These are phyloP conservation scores for Helichrysum umbraculigerum DNA, from an alignment of 129 eudicot genomes.

Conservation along the genomic window DNA sequence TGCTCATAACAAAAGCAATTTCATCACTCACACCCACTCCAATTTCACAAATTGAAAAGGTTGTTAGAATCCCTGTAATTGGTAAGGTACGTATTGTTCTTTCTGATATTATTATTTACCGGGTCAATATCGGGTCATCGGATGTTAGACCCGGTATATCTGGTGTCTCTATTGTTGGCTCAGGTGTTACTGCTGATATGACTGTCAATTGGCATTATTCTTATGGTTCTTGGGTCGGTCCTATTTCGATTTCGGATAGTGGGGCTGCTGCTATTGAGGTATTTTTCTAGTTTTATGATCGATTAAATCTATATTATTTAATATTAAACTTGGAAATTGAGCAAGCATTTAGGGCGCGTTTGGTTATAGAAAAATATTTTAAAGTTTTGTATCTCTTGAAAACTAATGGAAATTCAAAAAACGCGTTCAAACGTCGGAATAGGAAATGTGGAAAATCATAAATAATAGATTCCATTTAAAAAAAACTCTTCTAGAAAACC, in stretches of 20 bases:
- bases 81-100: slow-evolving; percentile 45
- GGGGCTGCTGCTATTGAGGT: slow-evolving; percentile 62
- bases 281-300: background rate
- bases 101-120: slow-evolving; percentile 44
- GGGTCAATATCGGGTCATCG: slow-evolving; percentile 43
- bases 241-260: slow-evolving; percentile 49
- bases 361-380: too few species aligned
- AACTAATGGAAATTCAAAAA: too few species aligned
- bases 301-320: background rate
- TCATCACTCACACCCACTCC: slow-evolving; percentile 47
- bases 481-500: too few species aligned
- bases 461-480: too few species aligned
- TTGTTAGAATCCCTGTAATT: slow-evolving; percentile 45
- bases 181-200: slow-evolving; percentile 45
- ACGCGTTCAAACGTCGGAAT: too few species aligned
- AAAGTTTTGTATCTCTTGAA: too few species aligned
- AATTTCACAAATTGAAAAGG: slow-evolving; percentile 31
- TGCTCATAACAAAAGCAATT: slow-evolving; percentile 44
- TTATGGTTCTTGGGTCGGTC: slow-evolving; percentile 47
- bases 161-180: slow-evolving; percentile 45
- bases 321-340: background rate
- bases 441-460: too few species aligned
- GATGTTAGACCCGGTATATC: slow-evolving; percentile 32
- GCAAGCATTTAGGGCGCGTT: too few species aligned
- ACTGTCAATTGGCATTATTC: slow-evolving; percentile 54